Base-by-base conservation (phyloP, 768 basidiomycete species). In the Naganishia antarctica region DNA sequence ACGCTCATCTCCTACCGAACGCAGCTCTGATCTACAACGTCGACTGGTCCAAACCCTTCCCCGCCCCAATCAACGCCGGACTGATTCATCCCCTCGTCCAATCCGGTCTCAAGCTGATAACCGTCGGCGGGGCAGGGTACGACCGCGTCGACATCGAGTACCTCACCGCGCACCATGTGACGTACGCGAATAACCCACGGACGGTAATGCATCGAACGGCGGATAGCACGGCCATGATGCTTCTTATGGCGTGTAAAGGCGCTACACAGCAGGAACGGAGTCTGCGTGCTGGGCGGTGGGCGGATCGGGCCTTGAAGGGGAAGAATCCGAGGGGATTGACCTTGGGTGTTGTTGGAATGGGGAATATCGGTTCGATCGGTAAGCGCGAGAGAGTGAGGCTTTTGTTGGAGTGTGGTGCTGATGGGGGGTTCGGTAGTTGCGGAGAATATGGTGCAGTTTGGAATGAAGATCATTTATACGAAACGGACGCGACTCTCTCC, bases 191-290 rank as follows among this genome's bases (percentile, higher is more conserved):
- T 74, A 93, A 91, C 0, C 91, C 91, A 0, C 85, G 87, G 15
- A 89, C 90, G 3, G 91, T 94, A 51, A 86, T 93, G 77, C 89
- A 92, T 68, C 90, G 87, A 11, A 92, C 91, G 1, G 92, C 91
- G 0, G 53, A 57, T 23, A 57, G 53, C 15, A 92, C 90, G 0
- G 90, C 89, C 0, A 90, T 88, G 0, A 79, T 92, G 32, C 91
- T 87, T 75, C 84, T 94, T 53, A 76, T 93, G 68, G 83, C 93
- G 70, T 87, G 89, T 86, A 40, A 74, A 89, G 47, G 85, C 89
- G 45, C 86, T 88, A 67, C 92, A 83, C 74, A 82, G 87, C 11
- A 74, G 81, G 49, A 83, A 83, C 3, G 89, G 91, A 74, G 78
- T 79, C 13, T 79, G 79, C 61, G 70, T 80, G 6, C 69, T 76